phyloP scores from a whole-genome alignment of 768 basidiomycete genomes.

The Ramaria rubella region DNA sequence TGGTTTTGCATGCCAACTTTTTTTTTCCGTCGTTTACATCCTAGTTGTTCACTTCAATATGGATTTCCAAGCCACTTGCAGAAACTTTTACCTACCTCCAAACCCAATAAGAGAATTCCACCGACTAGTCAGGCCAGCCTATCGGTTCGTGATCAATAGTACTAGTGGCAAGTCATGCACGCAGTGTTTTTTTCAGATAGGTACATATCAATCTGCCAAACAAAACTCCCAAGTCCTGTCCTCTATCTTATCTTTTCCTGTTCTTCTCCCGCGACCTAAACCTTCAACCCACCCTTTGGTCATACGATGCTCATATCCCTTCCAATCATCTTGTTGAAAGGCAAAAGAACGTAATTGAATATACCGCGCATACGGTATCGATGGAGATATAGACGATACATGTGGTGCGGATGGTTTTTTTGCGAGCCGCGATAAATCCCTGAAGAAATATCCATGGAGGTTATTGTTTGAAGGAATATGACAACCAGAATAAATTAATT shows the following conservation, averaged over 20 bases:
- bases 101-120: too few relatives aligned
- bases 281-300: constrained; percentile 77
- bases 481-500: constrained; percentile 8
- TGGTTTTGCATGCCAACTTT: too few relatives aligned
- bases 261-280: constrained; percentile 56
- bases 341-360: constrained; percentile 69
- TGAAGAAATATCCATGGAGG: constrained; percentile 24
- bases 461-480: not conserved
- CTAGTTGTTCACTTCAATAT: too few relatives aligned
- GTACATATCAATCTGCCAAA: constrained; percentile 22
- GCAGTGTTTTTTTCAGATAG: too few relatives aligned
- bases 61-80: too few relatives aligned
- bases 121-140: too few relatives aligned
- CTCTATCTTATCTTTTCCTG: constrained; percentile 43
- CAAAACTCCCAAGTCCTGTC: constrained; percentile 91
- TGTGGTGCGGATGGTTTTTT: constrained; percentile 59
- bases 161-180: too few relatives aligned
- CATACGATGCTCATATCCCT: constrained; percentile 90
- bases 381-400: constrained; percentile 24
- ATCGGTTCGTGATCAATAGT: too few relatives aligned
- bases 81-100: too few relatives aligned
- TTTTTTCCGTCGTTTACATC: too few relatives aligned
- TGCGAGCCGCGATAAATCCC: constrained; percentile 73
- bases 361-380: constrained; percentile 59
- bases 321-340: constrained; percentile 66